Base-by-base conservation (phyloP, 208 protist species). In the Paratrypanosoma confusum region DNA sequence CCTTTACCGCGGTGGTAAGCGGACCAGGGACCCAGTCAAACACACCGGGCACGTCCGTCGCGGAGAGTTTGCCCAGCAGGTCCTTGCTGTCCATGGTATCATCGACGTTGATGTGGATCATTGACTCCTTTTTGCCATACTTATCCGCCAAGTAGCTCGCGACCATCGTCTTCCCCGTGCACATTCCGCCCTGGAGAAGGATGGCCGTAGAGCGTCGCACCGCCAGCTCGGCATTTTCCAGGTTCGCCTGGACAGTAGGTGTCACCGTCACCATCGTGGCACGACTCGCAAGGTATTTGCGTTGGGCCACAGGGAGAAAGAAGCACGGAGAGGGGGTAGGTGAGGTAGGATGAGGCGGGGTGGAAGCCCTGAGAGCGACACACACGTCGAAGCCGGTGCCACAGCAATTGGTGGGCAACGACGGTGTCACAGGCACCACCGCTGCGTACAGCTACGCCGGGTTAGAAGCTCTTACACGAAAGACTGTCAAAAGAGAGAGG, bases 51-150 rank as follows among this genome's bases (percentile, higher is more conserved):
- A 74, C 79, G 31, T 99, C 92, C 0, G 93, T 97, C n/a, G 95
- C 98, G 27, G 97, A 86, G 63, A 99, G 99, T 5, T 96, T 98
- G 16, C 98, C 98, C 2, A 99, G 55, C 4, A 99, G 66, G 25
- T 97, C 95, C 50, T 99, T 99, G 36, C 84, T 84, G 68, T 99
- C 98, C 38, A 97, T 96, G 8, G 96, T 96, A 62, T 98, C 96
- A 58, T 98, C 98, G 5, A 99, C 77, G 50, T 88, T 85, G 4
- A 93, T 55, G 20, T 90, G 84, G 34, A 93, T 72, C 66, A 93
- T 76, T 0, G 73, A 81, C 22, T 79, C 66, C 24, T 80, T 71
- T 5, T 62, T 56, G 14, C 67, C 69, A 44, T 65, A 67, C 28
- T 46, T 32, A 22, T 81, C 67, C 5, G 84, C 77, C 7, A 90